These are phyloP conservation scores for Fusarium albidum DNA, from an alignment of 2,329 filamentous ascomycete species.

Conservation along the genomic window DNA sequence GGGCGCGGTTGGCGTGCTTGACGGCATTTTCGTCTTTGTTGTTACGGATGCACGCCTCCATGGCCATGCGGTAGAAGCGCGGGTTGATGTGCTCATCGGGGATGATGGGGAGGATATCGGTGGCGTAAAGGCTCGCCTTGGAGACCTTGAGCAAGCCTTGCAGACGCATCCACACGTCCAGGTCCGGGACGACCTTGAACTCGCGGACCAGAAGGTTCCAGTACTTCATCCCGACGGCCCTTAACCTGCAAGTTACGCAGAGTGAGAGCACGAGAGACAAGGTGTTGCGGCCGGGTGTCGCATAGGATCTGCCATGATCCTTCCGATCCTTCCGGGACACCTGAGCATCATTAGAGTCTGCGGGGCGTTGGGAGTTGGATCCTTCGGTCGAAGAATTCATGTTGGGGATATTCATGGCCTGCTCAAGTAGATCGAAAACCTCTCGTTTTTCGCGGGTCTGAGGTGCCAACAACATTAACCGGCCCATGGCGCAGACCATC, in stretches of 20 bases:
- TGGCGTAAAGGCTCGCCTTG: constrained; percentile 69
- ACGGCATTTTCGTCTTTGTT: constrained; percentile 77
- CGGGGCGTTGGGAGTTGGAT: constrained; percentile 8
- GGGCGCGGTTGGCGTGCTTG: constrained; percentile 67
- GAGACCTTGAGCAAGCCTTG: constrained; percentile 72
- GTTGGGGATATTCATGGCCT: constrained; percentile 80
- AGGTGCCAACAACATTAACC: constrained; percentile 73
- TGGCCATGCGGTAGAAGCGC: constrained; percentile 74
- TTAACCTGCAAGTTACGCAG: constrained; percentile 66
- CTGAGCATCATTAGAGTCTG: constrained; percentile 6
- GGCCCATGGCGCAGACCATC: constrained; percentile 82
- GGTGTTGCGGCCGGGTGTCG: constrained; percentile 60
- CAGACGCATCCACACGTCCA: constrained; percentile 73
- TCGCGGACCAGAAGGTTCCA: constrained; percentile 76
- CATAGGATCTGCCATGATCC: constrained; percentile 42
- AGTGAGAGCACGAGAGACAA: constrained; percentile 76
- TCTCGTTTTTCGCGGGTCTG: constrained; percentile 70
- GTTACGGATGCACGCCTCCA: constrained; percentile 79
- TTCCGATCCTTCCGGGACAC: constrained; percentile 24
- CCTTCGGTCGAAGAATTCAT: constrained; percentile 32
- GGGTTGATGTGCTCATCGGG: constrained; percentile 53
- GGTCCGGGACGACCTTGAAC: constrained; percentile 74
- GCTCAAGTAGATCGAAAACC: constrained; percentile 77
- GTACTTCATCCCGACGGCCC: constrained; percentile 73
- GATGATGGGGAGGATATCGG: constrained; percentile 66